These are phyloP conservation scores for Lentinula edodes DNA, from an alignment of 768 basidiomycete genomes.

Conservation along the genomic window DNA sequence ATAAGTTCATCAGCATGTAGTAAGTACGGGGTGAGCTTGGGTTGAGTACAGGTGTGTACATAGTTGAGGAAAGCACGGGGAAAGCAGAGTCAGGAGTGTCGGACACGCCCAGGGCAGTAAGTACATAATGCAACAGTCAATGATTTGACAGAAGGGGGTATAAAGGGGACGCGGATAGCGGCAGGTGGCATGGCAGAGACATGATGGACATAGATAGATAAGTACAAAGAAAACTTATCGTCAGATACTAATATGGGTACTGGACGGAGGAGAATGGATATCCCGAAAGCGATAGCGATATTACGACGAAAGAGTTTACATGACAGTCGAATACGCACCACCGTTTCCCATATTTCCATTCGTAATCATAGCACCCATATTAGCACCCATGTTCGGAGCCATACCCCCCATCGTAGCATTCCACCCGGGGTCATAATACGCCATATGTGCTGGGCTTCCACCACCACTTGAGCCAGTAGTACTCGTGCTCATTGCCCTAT, in stretches of 20 bases:
- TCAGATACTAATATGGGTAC: not conserved
- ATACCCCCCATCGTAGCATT: constrained; percentile 1
- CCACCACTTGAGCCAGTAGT: constrained; percentile 18
- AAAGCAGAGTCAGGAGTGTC: not conserved
- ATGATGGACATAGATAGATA: not conserved
- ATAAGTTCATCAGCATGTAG: not conserved
- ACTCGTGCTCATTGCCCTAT: constrained; percentile 18
- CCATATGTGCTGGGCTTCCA: not conserved
- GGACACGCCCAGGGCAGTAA: not conserved
- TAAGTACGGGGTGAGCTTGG: not conserved
- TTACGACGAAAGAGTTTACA: constrained; percentile 1
- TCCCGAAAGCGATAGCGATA: not conserved
- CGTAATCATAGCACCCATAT: constrained; percentile 8
- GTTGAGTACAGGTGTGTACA: not conserved
- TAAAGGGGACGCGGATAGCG: not conserved
- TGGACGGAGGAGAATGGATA: not conserved
- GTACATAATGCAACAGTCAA: not conserved
- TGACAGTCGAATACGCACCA: constrained; percentile 15
- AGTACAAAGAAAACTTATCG: not conserved
- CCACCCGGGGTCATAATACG: constrained; percentile 1
- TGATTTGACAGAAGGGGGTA: not conserved
- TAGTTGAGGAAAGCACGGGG: not conserved
- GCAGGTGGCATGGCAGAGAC: not conserved
- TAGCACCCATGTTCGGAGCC: constrained; percentile 6
- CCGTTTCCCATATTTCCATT: constrained; percentile 11